These are phyloP conservation scores for Bipolaris gigantea DNA, from an alignment of 2,329 filamentous ascomycete genomes.

Conservation along the genomic window DNA sequence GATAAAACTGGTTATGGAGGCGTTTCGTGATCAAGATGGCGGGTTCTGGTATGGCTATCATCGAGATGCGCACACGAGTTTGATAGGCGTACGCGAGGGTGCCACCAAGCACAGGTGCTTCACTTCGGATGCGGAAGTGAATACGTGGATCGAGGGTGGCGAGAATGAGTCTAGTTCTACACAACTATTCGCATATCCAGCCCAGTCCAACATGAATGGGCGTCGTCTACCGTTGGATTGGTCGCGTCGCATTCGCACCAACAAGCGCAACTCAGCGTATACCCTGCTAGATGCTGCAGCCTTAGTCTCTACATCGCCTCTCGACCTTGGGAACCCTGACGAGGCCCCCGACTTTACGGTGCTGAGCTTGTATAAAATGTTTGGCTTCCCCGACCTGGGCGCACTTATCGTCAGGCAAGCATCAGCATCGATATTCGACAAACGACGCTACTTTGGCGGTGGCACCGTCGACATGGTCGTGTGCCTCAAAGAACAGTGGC, in stretches of 20 bases:
- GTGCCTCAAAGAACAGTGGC: slow-evolving; percentile 77
- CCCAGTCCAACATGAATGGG: slow-evolving; percentile 92
- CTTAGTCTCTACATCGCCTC: slow-evolving; percentile 71
- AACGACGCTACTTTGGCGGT: slow-evolving; percentile 84
- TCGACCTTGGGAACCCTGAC: slow-evolving; percentile 67
- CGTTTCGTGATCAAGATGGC: slow-evolving; percentile 66
- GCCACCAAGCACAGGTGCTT: slow-evolving; percentile 69
- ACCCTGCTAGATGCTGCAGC: slow-evolving; percentile 85
- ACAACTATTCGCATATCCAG: slow-evolving; percentile 76
- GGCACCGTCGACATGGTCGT: slow-evolving; percentile 92
- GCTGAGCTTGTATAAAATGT: slow-evolving; percentile 95
- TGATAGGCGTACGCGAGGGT: slow-evolving; percentile 76
- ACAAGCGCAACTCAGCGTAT: slow-evolving; percentile 51
- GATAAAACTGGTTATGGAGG: slow-evolving; percentile 83
- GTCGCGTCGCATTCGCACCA: slow-evolving; percentile 55
- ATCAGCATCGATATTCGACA: slow-evolving; percentile 64
- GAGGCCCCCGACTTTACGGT: slow-evolving; percentile 80
- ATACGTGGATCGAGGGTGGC: slow-evolving; percentile 61
- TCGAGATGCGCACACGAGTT: slow-evolving; percentile 79
- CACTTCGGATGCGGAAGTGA: slow-evolving; percentile 62
- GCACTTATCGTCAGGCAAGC: slow-evolving; percentile 78
- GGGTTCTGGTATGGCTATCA: slow-evolving; percentile 87
- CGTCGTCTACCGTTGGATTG: slow-evolving; percentile 72
- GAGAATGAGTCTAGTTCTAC: slow-evolving; percentile 25
- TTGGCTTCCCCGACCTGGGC: slow-evolving; percentile 91